Base-by-base conservation (phyloP, 225 moss, liverwort and hornwort genomes). In the Rhytidiadelphus loreus region DNA sequence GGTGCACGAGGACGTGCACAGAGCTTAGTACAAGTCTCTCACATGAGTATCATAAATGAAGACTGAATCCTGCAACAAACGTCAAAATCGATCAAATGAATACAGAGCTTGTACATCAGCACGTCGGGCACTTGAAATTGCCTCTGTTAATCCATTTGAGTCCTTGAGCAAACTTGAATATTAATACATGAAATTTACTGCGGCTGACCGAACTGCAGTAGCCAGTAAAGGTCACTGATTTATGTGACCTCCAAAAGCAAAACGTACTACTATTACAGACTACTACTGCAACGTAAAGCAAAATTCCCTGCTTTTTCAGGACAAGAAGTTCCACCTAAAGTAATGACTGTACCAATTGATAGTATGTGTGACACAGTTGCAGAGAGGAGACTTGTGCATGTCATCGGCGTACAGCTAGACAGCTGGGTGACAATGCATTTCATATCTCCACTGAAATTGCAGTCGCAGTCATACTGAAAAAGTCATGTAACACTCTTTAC, bases 1-100 rank as follows among this genome's bases (percentile, higher is more conserved):
- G 84, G 80, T 79, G 73, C 86, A 80, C 86, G 86, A 92, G 86
- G 82, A 90, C 43, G 33, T 62, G 88, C 86, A 84, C 72, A 88
- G 86, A 83, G 64, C 18, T 59, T 41, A 57, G 64, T 75, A 77
- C 87, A 66, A 72, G 75, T 76, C 83, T 68, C 76, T 43, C 52
- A 75, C 86, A n/a, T 73, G 72, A 85, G 61, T 22, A 86, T n/a
- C 58, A 71, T 68, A 79, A 91, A 35, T 82, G 84, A 56, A 58
- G 85, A 82, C 75, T 85, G 71, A 80, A 85, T 86, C 86, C 86
- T 88, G 77, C 85, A 77, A 63, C 81, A 87, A 69, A 85, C 76
- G 61, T 82, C 85, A 77, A 82, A 35, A 70, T 90, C 85, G 63
- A 63, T 82, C 71, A 62, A 63, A 83, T 83, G 68, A 60, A 85